Evolutionary conservation across 352 stramenopile genomes (phyloP), one percentile per base, ranked within the genome.

Genomic region (Phytophthora agathidicida): DNA sequence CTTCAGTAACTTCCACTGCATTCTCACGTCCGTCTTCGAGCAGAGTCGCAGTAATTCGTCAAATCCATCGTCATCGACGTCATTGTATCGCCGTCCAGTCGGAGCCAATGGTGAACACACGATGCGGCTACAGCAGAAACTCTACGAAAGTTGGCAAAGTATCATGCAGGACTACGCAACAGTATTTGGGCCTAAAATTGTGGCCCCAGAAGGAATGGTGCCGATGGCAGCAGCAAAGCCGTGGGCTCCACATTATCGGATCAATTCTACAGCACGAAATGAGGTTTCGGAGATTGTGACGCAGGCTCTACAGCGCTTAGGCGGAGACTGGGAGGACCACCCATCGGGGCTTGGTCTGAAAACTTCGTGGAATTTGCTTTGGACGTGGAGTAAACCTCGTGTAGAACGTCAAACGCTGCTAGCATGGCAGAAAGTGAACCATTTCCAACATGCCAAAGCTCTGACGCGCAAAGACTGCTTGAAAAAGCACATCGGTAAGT

Each of bases 391-490:
- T 51, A 94, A 96, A 51, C 86, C 88, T 1, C 83, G 75, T n/a
- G 83, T 92, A 2, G 78, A 92, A 48, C 80, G 83, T 31, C 83
- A 89, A 43, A 86, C 80, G 38, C 67, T 98, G 26, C 73, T 98
- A 5, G 61, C 66, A 13, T 98, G 92, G 86, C 96, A 99, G 64
- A 93, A 94, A 35, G 91, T 98, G 23, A 99, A 98, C 68, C 90
- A 98, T 63, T 98, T 98, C 66, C 75, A 93, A 36, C 70, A 95
- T 36, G 90, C 89, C 9, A 91, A 92, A 45, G 80, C 84, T 48
- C 61, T 99, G 4, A 98, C 94, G 0, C 76, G 95, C 16, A 99
- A 99, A 60, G 96, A 98, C 74, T 86, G 96, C 28, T 78, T 98
- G 30, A 96, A 97, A 64, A 89, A 93, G 39, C 90, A 83, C 71